Percentiles rank a stretch among this genome's conserved stretches.
These are phyloP conservation scores for Albatrellus ellisii DNA, from an alignment of 768 basidiomycete species.

Conservation along the genomic window DNA sequence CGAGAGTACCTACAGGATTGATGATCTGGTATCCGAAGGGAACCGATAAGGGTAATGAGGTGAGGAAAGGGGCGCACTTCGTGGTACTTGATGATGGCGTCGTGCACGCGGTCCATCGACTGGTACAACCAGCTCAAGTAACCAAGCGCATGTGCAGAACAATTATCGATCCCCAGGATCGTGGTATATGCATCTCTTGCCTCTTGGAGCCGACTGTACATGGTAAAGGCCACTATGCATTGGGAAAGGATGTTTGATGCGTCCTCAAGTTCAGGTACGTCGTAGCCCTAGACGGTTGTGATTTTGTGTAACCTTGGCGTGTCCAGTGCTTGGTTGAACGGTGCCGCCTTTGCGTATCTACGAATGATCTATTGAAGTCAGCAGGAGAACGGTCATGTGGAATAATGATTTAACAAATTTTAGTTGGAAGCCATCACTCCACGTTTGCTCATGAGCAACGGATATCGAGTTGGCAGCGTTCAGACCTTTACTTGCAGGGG, in stretches of 20 bases:
- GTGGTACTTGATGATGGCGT: conserved; percentile 85
- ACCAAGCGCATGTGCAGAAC: conserved; percentile 67
- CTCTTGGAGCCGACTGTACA: conserved; percentile 32
- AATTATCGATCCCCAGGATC: conserved; percentile 81
- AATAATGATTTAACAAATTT: conserved; percentile 47
- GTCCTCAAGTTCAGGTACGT: conserved; percentile 93
- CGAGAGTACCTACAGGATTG: too few relatives aligned
- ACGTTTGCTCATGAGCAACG: conserved; percentile 81
- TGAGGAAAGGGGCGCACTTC: conserved; percentile 46
- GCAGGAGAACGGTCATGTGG: neutral
- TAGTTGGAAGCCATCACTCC: conserved; percentile 89
- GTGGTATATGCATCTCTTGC: conserved; percentile 64
- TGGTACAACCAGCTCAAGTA: conserved; percentile 87
- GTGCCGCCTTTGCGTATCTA: conserved; percentile 62
- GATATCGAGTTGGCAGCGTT: conserved; percentile 73
- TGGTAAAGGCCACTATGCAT: neutral
- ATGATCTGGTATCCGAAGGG: too few relatives aligned
- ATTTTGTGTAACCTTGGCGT: conserved; percentile 73
- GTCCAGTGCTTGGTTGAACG: conserved; percentile 69
- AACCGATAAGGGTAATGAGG: too few relatives aligned
- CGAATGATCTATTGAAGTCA: neutral
- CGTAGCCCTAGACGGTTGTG: conserved; percentile 74
- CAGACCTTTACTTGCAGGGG: conserved; percentile 80
- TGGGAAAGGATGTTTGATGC: conserved; percentile 21
- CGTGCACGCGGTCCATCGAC: conserved; percentile 54